Percentiles rank a stretch among this genome's conserved stretches.
Conservation (phyloP, 2,329 filamentous ascomycete genomes). For the Nemania sp. region DNA sequence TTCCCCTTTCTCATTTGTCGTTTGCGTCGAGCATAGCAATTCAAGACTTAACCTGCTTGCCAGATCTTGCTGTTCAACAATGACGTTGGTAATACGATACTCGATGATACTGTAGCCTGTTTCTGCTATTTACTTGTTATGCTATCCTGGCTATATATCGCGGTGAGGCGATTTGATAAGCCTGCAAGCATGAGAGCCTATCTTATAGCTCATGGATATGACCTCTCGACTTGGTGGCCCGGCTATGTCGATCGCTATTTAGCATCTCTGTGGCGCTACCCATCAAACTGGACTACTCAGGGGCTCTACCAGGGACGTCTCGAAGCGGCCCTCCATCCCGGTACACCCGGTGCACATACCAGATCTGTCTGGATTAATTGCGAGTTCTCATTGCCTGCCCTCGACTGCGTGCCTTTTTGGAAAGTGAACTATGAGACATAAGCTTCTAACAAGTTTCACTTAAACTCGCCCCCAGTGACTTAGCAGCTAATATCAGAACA, state of each 20-base stretch:
- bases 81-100: slow-evolving; percentile 9
- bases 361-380: neutral
- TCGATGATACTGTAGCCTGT: slow-evolving; percentile 2
- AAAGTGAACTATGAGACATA: no score
- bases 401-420: no score
- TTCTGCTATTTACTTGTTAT: neutral
- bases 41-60: neutral
- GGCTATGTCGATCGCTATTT: slow-evolving; percentile 15
- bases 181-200: neutral
- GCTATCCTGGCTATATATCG: neutral
- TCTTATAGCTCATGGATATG: slow-evolving; percentile 3
- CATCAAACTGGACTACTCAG: slow-evolving; percentile 1
- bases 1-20: no score
- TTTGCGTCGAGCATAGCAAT: neutral
- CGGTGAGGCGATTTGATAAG: neutral
- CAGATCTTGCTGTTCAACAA: neutral
- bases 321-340: neutral
- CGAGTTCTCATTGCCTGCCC: no score
- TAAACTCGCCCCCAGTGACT: no score
- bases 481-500: no score
- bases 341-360: neutral
- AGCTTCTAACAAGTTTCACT: no score
- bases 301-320: neutral
- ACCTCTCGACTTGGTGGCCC: neutral
- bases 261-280: neutral